phyloP scores from a whole-genome alignment of 208 protist genomes.

The Leishmania amazonensis region DNA sequence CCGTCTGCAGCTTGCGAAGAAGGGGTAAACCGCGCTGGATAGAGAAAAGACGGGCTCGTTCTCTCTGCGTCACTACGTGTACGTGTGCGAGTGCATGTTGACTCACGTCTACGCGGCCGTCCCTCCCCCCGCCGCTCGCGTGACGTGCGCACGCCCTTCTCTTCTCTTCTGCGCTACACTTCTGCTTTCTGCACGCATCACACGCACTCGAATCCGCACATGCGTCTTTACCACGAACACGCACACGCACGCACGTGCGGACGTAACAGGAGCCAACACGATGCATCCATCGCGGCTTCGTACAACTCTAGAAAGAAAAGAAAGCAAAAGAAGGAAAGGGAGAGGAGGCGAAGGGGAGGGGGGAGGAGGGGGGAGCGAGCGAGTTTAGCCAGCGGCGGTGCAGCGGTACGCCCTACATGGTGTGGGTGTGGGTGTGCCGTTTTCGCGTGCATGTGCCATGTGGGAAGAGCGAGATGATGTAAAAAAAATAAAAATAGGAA shows the following conservation, averaged over 20 bases:
- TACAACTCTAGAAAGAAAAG: not conserved
- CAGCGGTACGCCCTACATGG: not conserved
- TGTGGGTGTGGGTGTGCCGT: too few species aligned
- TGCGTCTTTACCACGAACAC: not conserved
- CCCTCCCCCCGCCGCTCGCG: not conserved
- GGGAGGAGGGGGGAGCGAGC: not conserved
- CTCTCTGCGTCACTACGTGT: not conserved
- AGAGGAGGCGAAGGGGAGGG: not conserved
- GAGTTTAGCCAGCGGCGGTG: not conserved
- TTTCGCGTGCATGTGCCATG: not conserved
- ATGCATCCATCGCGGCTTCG: not conserved
- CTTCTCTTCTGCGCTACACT: not conserved
- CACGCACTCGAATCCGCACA: not conserved
- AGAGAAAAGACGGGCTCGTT: not conserved
- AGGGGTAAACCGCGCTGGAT: not conserved
- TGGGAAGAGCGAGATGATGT: not conserved
- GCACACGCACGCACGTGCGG: slow-evolving; percentile 2
- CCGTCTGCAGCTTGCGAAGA: not conserved
- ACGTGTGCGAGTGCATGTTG: not conserved
- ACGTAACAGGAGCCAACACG: not conserved
- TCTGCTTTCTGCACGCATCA: not conserved
- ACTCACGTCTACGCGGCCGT: not conserved
- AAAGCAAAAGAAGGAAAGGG: slow-evolving; percentile 1
- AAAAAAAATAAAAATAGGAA: not conserved
- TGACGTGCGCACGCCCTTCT: not conserved